Evolutionary conservation across 768 basidiomycete species (phyloP).

Genomic region (Coprinopsis cinerea): DNA sequence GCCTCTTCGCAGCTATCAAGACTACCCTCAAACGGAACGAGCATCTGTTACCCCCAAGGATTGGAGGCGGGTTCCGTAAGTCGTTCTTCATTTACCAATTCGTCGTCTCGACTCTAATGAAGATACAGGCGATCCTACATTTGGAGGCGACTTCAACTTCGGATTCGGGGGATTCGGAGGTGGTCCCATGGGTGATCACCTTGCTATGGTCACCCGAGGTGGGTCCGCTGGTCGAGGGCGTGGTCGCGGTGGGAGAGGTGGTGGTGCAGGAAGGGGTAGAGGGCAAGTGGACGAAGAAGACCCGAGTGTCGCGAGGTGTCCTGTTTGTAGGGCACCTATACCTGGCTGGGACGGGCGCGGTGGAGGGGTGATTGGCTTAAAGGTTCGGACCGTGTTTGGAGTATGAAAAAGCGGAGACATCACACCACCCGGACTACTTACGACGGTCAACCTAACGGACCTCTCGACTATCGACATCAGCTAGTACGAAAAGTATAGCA

Average conservation of each 20-base stretch:
- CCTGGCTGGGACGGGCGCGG: conserved; percentile 68
- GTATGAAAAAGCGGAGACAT: too few species aligned
- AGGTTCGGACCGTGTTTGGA: too few species aligned
- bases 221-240: conserved; percentile 30
- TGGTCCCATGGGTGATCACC: too few species aligned
- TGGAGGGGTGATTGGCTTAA: conserved; percentile 60
- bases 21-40: conserved; percentile 34
- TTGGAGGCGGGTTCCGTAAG: background rate
- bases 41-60: background rate
- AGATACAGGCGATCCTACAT: too few species aligned
- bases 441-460: too few species aligned
- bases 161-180: too few species aligned
- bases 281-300: conserved; percentile 1
- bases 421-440: too few species aligned
- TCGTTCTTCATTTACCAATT: background rate
- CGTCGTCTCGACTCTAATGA: background rate
- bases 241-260: too few species aligned
- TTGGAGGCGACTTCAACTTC: too few species aligned
- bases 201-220: conserved; percentile 22
- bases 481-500: too few species aligned
- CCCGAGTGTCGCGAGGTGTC: conserved; percentile 40
- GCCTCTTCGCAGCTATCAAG: conserved; percentile 69
- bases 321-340: conserved; percentile 63
- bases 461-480: too few species aligned
- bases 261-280: conserved; percentile 30